These are phyloP conservation scores for Falciphora oryzae DNA, from an alignment of 2,329 filamentous ascomycete genomes.

Conservation along the genomic window DNA sequence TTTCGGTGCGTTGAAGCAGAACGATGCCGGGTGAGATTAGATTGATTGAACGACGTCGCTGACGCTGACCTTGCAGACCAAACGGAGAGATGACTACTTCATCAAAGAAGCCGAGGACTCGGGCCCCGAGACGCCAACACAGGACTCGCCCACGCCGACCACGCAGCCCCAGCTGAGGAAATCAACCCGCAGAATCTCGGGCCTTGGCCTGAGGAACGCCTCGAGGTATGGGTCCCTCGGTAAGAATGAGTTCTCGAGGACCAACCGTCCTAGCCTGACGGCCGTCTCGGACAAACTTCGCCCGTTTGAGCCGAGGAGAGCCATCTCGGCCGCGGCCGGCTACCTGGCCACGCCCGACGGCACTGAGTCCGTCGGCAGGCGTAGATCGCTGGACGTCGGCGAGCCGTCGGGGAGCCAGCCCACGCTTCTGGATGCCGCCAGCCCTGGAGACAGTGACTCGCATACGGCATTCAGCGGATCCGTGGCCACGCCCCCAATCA, in stretches of 20 bases:
- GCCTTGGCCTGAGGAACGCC: background rate
- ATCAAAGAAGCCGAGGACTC: slow-evolving; percentile 2
- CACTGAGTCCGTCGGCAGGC: slow-evolving; percentile 35
- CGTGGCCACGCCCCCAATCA: slow-evolving; percentile 69
- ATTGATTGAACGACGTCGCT: no score
- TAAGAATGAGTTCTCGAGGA: slow-evolving; percentile 26
- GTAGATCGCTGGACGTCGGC: slow-evolving; percentile 31
- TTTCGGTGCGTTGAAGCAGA: background rate
- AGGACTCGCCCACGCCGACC: slow-evolving; percentile 6
- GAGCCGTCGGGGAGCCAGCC: slow-evolving; percentile 38
- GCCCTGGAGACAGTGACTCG: slow-evolving; percentile 48
- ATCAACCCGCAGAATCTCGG: background rate
- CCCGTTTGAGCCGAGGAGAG: slow-evolving; percentile 1
- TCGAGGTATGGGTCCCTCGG: slow-evolving; percentile 3
- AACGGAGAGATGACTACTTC: background rate
- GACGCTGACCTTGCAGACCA: background rate
- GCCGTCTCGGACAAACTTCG: slow-evolving; percentile 34
- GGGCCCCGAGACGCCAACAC: slow-evolving; percentile 4
- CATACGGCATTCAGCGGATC: slow-evolving; percentile 57
- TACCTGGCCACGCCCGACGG: slow-evolving; percentile 53
- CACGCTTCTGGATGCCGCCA: slow-evolving; percentile 40
- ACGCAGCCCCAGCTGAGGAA: background rate
- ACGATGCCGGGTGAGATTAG: no score
- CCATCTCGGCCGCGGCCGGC: slow-evolving; percentile 3
- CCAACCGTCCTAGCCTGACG: slow-evolving; percentile 22